Base-by-base conservation (phyloP, 345 rosid genomes). In the Cardamine occulta region DNA sequence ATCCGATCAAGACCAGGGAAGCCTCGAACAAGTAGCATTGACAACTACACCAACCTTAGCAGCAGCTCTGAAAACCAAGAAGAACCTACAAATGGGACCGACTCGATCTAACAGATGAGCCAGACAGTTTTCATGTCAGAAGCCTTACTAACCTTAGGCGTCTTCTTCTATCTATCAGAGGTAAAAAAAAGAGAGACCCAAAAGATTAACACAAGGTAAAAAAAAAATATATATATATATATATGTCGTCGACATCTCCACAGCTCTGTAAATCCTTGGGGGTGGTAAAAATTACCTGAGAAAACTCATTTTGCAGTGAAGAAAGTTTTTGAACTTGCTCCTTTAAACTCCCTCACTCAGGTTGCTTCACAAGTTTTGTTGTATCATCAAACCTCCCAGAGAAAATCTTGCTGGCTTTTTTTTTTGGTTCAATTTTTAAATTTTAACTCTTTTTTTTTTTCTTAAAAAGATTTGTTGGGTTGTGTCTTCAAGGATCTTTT, bases 1-100 rank as follows among this genome's bases (percentile, higher is more conserved):
- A 81, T 87, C 57, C 80, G 96, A 66, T 79, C 90, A 66, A 86
- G 96, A 81, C 80, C 88, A 75, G 91, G 90, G 56, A 90, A 86
- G 78, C 81, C 83, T 71, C 88, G 90, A 79, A 82, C 80, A n/a
- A 73, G 70, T 57, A 74, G 85, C 76, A 80, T 51, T 0, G 91
- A 87, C 74, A 90, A 87, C 73, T 77, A 71, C 66, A 81, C 68
- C 82, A 66, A 71, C 66, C 73, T 76, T 57, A 82, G 78, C 61
- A 84, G 82, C 68, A 68, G 68, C 80, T 81, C 77, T 55, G 84
- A 78, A 58, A 82, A 85, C 31, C 85, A 83, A 49, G 96, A 88
- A 82, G 93, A 88, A 65, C 31, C 39, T 69, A 23, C 60, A 45
- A 63, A 44, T 55, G 80, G 70, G 68, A 70, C 11, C 7, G 76